A percentile compares a stretch with the other conserved stretches of the same genome.
Conservation (phyloP, 2,329 filamentous ascomycete genomes). For the Coniosporium tulheliwenetii region DNA sequence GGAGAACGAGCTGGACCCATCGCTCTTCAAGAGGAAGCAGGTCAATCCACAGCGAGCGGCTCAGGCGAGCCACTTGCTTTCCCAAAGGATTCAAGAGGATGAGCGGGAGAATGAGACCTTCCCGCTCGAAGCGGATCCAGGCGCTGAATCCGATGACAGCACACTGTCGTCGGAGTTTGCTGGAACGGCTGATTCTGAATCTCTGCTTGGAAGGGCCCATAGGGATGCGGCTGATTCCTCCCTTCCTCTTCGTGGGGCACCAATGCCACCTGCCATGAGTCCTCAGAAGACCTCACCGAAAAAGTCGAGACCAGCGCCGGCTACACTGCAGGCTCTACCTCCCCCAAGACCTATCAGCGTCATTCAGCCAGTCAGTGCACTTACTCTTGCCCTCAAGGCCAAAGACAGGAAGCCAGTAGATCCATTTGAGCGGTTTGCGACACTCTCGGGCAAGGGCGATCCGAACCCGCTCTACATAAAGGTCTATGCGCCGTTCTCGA, state of each 20-base stretch:
- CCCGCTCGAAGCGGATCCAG: constrained; percentile 18
- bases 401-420: constrained; percentile 54
- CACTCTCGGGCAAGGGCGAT: constrained; percentile 63
- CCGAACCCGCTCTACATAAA: constrained; percentile 60
- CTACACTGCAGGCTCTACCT: constrained; percentile 49
- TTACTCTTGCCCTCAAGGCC: constrained; percentile 57
- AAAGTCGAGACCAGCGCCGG: constrained; percentile 40
- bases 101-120: constrained; percentile 17
- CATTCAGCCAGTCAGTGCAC: constrained; percentile 51
- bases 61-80: constrained; percentile 35
- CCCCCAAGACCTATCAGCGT: constrained; percentile 59
- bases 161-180: constrained; percentile 23
- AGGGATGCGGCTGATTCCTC: constrained; percentile 45
- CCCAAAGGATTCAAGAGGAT: constrained; percentile 37
- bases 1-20: constrained; percentile 61
- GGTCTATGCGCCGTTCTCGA: constrained; percentile 61
- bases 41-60: constrained; percentile 45
- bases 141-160: constrained; percentile 20
- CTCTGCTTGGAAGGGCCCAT: constrained; percentile 42
- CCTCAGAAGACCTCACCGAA: constrained; percentile 40
- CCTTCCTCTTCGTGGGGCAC: constrained; percentile 26
- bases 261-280: constrained; percentile 25
- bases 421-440: constrained; percentile 63
- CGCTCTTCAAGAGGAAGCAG: constrained; percentile 46
- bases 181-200: constrained; percentile 43